phyloP scores from a whole-genome alignment of 2,329 filamentous ascomycete species.

The Cladosporium cucumerinum region DNA sequence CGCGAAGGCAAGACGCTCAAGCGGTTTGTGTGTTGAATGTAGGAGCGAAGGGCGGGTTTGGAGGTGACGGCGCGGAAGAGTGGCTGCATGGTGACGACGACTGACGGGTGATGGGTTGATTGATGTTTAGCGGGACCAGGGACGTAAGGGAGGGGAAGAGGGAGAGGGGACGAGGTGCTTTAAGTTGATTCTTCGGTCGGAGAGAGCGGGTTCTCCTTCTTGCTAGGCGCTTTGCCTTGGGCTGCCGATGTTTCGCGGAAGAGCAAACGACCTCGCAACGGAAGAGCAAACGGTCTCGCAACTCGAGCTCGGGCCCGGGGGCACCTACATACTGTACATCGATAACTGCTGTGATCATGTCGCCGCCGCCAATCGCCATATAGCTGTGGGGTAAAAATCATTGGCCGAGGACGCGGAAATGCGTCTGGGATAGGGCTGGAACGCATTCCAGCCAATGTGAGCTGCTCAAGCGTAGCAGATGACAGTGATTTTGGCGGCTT shows the following conservation, averaged over 20 bases:
- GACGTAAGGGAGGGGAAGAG: constrained; percentile 1
- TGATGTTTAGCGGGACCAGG: neutral
- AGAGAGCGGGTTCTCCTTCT: neutral
- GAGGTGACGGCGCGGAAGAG: constrained; percentile 22
- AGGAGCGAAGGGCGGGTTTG: constrained; percentile 22
- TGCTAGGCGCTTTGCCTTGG: constrained; percentile 1
- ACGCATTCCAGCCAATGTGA: neutral
- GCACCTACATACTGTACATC: too few relatives aligned
- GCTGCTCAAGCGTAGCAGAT: neutral
- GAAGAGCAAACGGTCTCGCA: too few relatives aligned
- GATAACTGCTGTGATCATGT: constrained; percentile 2
- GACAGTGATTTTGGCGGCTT: neutral
- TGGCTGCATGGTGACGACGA: constrained; percentile 24
- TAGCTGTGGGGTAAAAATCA: constrained; percentile 11
- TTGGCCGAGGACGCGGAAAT: constrained; percentile 1
- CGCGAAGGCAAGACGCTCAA: constrained; percentile 25
- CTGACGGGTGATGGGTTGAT: constrained; percentile 6
- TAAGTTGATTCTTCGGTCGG: constrained; percentile 13
- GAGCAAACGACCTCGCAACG: neutral
- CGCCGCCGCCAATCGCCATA: constrained; percentile 8
- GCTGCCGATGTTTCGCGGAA: constrained; percentile 11
- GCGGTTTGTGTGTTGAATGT: constrained; percentile 24
- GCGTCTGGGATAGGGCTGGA: neutral
- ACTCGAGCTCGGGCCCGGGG: neutral
- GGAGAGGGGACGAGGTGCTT: neutral